Base-by-base conservation (phyloP, 2,329 filamentous ascomycete species). In the Teratosphaeria pseudoeucalypti region DNA sequence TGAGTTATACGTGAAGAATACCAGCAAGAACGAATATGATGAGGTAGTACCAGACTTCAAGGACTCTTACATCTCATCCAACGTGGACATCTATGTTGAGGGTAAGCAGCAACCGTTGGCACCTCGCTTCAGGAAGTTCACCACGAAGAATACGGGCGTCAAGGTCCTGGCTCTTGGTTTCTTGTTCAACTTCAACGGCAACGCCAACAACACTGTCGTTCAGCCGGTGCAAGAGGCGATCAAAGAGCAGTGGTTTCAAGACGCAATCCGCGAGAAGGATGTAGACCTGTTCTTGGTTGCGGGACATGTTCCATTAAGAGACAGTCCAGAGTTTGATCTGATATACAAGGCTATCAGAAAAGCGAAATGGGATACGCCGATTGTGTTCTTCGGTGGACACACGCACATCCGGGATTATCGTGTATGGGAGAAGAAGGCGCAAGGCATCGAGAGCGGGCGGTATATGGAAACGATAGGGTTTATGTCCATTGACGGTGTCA, bases 381-480 rank as follows among this genome's bases (percentile, higher is more conserved):
- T 97, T 59, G 88, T 89, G 61, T 91, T 96, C 74, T 94, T 97
- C 62, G 92, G 90, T 9, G 92, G 92, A 0, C 92, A 97, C 70
- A 85, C 85, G 1, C 92, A 97, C 71, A 90, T 96, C 54, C 85
- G 92, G 9, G 91, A 96, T 70, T 89, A 90, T 66, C 83, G 83
- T 49, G 84, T 82, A 61, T 96, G 90, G 67, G 92, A 96, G 72
- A 81, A 82, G 47, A 86, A 85, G 58, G 85, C 92, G 0, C 86
- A 88, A 63, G 92, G 87, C 0, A 78, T 97, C 5, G 91, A 91
- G 49, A 94, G 89, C 66, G 92, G 92, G 3, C 83, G 92, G 0
- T 97, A 96, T 73, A 88, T 96, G 79, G 92, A 97, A 77, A 96
- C 92, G 0, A 86, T 97, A 56, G 92, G 92, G 1, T 97, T 94